Base-by-base conservation (phyloP, 139 green algal genomes). In the Bryopsis sp. region DNA sequence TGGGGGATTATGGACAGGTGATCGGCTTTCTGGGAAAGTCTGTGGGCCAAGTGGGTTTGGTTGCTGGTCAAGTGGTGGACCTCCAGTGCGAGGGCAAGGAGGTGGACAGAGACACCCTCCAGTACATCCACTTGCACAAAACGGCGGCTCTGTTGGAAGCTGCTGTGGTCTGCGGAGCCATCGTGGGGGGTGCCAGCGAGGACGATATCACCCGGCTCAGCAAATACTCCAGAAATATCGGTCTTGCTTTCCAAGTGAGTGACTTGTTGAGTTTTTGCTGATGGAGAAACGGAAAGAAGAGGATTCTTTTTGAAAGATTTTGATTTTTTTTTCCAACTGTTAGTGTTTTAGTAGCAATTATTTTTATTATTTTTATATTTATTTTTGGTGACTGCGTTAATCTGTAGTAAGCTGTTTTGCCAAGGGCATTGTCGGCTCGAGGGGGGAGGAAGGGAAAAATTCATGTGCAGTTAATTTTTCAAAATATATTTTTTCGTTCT, bases 81-180 rank as follows among this genome's bases (percentile, higher is more conserved):
- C 89, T 98, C 68, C 89, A 96, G 78, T 87, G 72, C 22, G 93
- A 98, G 79, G 78, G 87, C 38, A 79, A 85, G 63, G 72, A 80
- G 67, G 83, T 96, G 32, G 90, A 85, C 2, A 67, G 97, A 48
- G 90, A 96, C 15, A 96, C 89, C 54, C 81, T 99, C 59, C 70
- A 94, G 72, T 99, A 97, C 86, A 99, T 99, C 77, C 94, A 99
- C 78, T 78, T 91, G 76, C 92, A 98, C 86, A 99, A 99, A 83
- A 99, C 94, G 0, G 94, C 90, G 2, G 94, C 90, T 37, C 85
- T 99, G 75, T 84, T 99, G 34, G 92, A 98, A 84, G 91, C 92
- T 19, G 79, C 87, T 2, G 94, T 98, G 19, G 90, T 97, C 47
- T 88, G 81, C 64, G 92, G 94, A 34, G 94, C 94, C 7, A 85